Evolutionary conservation across 495 filamentous ascomycete genomes (phyloP), one percentile per base, ranked within the genome.

Genomic region (Neurospora africana): DNA sequence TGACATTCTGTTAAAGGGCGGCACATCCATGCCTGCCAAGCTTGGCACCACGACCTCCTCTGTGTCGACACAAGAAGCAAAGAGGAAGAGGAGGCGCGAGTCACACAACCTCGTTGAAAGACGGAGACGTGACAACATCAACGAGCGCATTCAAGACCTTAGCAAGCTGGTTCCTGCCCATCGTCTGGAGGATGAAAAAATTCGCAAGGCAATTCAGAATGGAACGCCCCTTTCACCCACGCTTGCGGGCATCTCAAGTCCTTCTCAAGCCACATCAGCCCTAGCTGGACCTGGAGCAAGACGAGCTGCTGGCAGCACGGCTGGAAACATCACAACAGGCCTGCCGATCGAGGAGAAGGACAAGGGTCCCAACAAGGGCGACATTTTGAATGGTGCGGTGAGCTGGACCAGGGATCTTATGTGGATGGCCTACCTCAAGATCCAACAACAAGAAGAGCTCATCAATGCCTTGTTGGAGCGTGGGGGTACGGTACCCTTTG

Each of bases 301-400:
- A 72, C 88, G 95, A 68, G 95, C 95, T 21, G 82, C 86, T 19
- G 81, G 84, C 65, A 81, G 81, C 3, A 87, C 83, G 9, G 88
- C 91, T 8, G 94, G 94, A 39, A 95, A 91, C 77, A 97, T 98
- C 72, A 96, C 93, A 5, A 92, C 93, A 72, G 93, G 95, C 27
- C 86, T 97, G 41, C 92, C 94, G 0, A 88, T 95, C 36, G 95
- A 99, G 76, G 95, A 99, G 74, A 99, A 98, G 76, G 95, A 99
- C 81, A 98, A 98, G 75, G 96, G 96, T 1, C 95, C 95, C 0
- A 98, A 98, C 85, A 99, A 99, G 82, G 95, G 95, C 53, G 95
- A 99, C 78, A 98, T 99, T 70, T 89, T 99, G 70, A 98, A 98
- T 78, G 95, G 95, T 37, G 92, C 95, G 19, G 95, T 99, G 68